Conservation (phyloP, 495 filamentous ascomycete genomes). For the Bombardia bombarda region DNA sequence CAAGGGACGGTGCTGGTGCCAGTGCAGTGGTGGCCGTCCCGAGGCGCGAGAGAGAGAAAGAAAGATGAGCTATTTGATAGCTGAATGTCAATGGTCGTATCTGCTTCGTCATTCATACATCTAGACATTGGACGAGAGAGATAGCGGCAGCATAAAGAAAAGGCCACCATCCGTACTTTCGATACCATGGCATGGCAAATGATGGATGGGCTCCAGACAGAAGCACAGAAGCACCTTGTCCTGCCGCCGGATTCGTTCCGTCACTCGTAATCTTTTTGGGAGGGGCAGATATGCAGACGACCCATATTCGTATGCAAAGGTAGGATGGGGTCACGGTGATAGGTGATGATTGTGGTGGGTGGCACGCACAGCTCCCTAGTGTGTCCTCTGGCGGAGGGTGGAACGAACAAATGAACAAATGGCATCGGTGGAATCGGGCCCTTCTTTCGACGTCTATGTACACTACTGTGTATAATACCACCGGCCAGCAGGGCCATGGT, state of each 20-base stretch:
- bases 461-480: background rate
- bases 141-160: no score
- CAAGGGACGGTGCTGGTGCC: background rate
- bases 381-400: background rate
- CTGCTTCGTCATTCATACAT: background rate
- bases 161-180: no score
- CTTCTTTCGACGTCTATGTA: background rate
- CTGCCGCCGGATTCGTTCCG: no score
- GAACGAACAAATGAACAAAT: slow-evolving; percentile 10
- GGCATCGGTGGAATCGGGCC: no score
- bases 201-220: background rate
- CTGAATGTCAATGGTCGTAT: slow-evolving; percentile 5
- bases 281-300: no score
- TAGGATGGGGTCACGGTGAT: background rate
- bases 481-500: slow-evolving; percentile 14
- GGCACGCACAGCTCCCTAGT: background rate
- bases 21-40: slow-evolving; percentile 3
- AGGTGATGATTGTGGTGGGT: background rate
- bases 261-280: no score
- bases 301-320: background rate
- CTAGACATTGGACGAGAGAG: background rate
- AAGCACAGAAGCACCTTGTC: background rate
- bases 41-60: no score
- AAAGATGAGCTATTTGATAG: no score
- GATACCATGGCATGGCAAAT: no score